A percentile compares a stretch with the other conserved stretches of the same genome.
These are phyloP conservation scores for Lotus japonicus DNA, from an alignment of 306 rosid species.

Conservation along the genomic window DNA sequence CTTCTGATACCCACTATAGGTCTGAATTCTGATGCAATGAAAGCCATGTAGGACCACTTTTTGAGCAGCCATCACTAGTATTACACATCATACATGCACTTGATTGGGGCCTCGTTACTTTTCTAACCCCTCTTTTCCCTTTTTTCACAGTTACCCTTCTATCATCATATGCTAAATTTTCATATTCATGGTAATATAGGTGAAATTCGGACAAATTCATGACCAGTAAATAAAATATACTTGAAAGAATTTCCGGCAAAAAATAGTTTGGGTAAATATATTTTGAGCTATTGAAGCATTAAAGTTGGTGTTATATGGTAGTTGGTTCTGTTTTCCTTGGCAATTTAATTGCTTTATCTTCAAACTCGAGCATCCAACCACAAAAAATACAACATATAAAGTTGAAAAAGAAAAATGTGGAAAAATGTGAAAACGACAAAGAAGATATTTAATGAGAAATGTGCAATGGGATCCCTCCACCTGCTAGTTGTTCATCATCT, in stretches of 20 bases:
- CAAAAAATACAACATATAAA: slow-evolving; percentile 36
- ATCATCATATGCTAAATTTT: neutral
- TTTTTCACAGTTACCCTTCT: neutral
- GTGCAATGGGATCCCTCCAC: slow-evolving; percentile 58
- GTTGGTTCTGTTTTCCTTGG: slow-evolving; percentile 62
- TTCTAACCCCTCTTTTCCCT: neutral
- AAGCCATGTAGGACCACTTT: slow-evolving; percentile 26
- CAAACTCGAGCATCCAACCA: slow-evolving; percentile 79
- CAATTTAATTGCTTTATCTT: slow-evolving; percentile 85
- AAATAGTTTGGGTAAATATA: slow-evolving; percentile 15
- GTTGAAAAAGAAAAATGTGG: slow-evolving; percentile 23
- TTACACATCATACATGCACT: slow-evolving; percentile 40
- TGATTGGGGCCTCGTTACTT: slow-evolving; percentile 27
- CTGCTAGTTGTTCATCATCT: slow-evolving; percentile 29
- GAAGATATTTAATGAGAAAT: slow-evolving; percentile 73
- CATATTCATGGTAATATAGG: neutral
- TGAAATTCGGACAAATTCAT: neutral
- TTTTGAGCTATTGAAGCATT: slow-evolving; percentile 38
- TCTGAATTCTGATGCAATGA: slow-evolving; percentile 12
- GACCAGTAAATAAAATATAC: neutral
- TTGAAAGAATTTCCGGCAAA: neutral
- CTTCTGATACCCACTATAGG: slow-evolving; percentile 1
- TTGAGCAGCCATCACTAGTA: slow-evolving; percentile 17
- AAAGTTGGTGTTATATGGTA: slow-evolving; percentile 71
- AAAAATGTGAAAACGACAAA: slow-evolving; percentile 78